Conservation (phyloP, 2,329 filamentous ascomycete genomes). For the Bipolaris sorokiniana region DNA sequence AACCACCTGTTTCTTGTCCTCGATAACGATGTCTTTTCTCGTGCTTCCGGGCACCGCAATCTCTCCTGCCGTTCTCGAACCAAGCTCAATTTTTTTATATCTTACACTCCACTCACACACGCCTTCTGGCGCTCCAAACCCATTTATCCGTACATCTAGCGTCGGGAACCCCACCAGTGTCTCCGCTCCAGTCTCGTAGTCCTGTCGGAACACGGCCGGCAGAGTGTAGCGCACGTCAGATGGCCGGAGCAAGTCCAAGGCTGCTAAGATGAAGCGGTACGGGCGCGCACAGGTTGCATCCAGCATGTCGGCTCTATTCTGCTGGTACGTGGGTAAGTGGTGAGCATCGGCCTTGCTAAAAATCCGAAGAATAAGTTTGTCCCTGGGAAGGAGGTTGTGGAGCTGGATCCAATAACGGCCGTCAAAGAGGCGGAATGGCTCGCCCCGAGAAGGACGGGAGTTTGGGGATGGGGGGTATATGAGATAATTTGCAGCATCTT, state of each 20-base stretch:
- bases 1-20: conserved; percentile 9
- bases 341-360: conserved; percentile 27
- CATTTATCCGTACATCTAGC: conserved; percentile 22
- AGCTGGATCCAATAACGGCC: conserved; percentile 63
- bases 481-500: neutral
- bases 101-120: conserved; percentile 28
- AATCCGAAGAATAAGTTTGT: conserved; percentile 49
- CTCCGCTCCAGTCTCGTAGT: conserved; percentile 22
- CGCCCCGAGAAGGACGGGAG: neutral
- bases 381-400: conserved; percentile 35
- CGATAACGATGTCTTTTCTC: conserved; percentile 10
- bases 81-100: conserved; percentile 38
- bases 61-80: neutral
- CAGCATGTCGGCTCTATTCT: neutral
- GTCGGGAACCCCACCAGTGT: conserved; percentile 34
- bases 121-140: conserved; percentile 13
- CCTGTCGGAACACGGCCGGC: conserved; percentile 31
- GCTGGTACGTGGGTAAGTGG: conserved; percentile 7
- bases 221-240: conserved; percentile 29
- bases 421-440: conserved; percentile 58
- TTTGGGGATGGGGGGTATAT: conserved; percentile 19
- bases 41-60: conserved; percentile 18
- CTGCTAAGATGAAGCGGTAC: conserved; percentile 19
- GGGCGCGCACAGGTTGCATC: neutral
- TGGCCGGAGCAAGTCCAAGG: conserved; percentile 27